Conservation (phyloP, 2,329 filamentous ascomycete species). For the Coniosporium tulheliwenetii region DNA sequence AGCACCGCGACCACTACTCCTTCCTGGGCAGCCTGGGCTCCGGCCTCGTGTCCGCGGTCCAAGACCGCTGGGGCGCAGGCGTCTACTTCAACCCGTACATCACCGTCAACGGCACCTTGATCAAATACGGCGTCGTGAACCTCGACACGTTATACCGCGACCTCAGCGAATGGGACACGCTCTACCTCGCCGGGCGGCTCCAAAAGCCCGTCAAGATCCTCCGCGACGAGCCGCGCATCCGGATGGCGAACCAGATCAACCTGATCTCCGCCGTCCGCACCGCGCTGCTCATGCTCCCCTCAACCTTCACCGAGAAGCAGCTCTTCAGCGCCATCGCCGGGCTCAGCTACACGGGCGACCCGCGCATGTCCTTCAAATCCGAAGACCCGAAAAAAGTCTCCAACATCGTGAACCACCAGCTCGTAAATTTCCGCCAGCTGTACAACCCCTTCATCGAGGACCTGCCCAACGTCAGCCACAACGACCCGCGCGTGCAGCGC, state of each 20-base stretch:
- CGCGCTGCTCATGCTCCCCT: constrained; percentile 71
- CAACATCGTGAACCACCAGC: constrained; percentile 87
- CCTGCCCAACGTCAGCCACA: constrained; percentile 74
- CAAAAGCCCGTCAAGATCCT: constrained; percentile 98
- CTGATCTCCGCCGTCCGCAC: constrained; percentile 82
- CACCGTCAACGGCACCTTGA: constrained; percentile 83
- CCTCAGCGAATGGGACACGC: constrained; percentile 77
- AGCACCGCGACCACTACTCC: constrained; percentile 89
- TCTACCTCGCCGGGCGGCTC: constrained; percentile 90
- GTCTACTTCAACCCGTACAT: constrained; percentile 97
- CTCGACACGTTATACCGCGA: constrained; percentile 78
- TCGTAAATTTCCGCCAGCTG: constrained; percentile 77
- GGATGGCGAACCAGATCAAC: constrained; percentile 91
- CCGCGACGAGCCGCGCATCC: constrained; percentile 79
- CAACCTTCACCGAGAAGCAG: constrained; percentile 70
- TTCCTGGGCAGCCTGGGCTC: constrained; percentile 70
- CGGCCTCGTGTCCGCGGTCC: constrained; percentile 66
- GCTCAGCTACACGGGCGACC: constrained; percentile 87
- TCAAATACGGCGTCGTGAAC: constrained; percentile 97
- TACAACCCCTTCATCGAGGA: constrained; percentile 83
- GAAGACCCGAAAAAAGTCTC: constrained; percentile 85
- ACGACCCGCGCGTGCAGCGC: constrained; percentile 41
- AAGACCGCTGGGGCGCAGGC: constrained; percentile 79
- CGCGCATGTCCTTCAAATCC: constrained; percentile 81
- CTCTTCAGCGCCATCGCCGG: constrained; percentile 84